Percentiles rank a stretch among this genome's conserved stretches.
These are phyloP conservation scores for Fraxinus anomala DNA, from an alignment of 257 asterid species.

Conservation along the genomic window DNA sequence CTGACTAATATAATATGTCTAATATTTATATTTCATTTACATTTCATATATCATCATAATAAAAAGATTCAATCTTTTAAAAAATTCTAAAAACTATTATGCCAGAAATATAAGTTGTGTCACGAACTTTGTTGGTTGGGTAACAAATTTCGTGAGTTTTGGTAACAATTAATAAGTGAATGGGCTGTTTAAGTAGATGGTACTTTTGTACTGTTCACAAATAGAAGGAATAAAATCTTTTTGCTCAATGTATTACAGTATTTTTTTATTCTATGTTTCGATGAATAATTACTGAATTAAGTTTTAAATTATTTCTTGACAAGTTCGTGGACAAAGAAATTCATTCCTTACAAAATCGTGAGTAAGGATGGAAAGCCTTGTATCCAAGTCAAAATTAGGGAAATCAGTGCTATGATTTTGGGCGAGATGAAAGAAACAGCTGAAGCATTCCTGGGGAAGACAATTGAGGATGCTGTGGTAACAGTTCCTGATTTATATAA, in stretches of 20 bases:
- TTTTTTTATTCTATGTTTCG: background rate
- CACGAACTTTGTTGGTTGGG: no score
- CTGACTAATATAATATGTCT: no score
- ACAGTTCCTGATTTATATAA: constrained; percentile 87
- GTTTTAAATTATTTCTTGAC: background rate
- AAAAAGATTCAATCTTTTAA: no score
- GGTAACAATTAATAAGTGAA: no score
- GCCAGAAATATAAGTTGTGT: no score
- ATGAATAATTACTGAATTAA: background rate
- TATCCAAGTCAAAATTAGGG: constrained; percentile 75
- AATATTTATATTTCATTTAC: no score
- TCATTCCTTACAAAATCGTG: constrained; percentile 86
- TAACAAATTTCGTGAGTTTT: no score
- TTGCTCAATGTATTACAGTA: constrained; percentile 1
- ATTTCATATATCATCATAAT: no score
- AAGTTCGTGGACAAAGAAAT: constrained; percentile 95
- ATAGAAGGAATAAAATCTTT: constrained; percentile 51
- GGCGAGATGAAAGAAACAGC: constrained; percentile 94
- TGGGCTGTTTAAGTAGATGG: no score
- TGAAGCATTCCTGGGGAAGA: constrained; percentile 88
- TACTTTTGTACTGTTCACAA: no score
- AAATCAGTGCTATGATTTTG: constrained; percentile 87
- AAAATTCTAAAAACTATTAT: no score
- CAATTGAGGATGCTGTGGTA: constrained; percentile 85
- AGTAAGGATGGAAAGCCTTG: constrained; percentile 92